Conservation (phyloP, 1,139 yeast genomes). For the Kodamaea sp. region DNA sequence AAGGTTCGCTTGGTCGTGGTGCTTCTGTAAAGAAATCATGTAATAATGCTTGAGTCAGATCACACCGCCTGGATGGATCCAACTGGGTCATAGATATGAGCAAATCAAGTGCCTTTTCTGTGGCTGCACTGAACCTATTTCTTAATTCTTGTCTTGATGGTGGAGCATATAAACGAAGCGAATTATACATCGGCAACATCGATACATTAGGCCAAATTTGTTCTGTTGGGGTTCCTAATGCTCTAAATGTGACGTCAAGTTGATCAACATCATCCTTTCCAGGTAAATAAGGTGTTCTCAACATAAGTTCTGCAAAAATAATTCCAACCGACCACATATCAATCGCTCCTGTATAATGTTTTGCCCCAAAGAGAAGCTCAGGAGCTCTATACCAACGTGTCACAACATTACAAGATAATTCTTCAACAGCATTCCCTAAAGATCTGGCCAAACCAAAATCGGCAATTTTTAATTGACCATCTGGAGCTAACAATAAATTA, state of each 20-base stretch:
- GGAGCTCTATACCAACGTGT: slow-evolving; percentile 98
- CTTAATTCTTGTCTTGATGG: slow-evolving; percentile 82
- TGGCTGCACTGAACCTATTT: slow-evolving; percentile 86
- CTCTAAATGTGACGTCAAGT: slow-evolving; percentile 84
- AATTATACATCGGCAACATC: slow-evolving; percentile 69
- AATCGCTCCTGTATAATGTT: slow-evolving; percentile 81
- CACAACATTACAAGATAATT: slow-evolving; percentile 87
- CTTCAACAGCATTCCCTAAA: slow-evolving; percentile 73
- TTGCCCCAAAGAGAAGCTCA: slow-evolving; percentile 82
- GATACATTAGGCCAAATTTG: slow-evolving; percentile 90
- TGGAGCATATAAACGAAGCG: slow-evolving; percentile 70
- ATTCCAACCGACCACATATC: slow-evolving; percentile 95
- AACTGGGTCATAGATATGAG: slow-evolving; percentile 70
- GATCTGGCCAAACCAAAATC: slow-evolving; percentile 96
- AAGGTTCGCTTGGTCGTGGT: slow-evolving; percentile 77
- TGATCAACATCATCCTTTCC: slow-evolving; percentile 91
- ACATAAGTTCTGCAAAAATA: slow-evolving; percentile 94
- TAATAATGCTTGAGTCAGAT: slow-evolving; percentile 60
- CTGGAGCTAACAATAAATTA: slow-evolving; percentile 76
- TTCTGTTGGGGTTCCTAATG: slow-evolving; percentile 94
- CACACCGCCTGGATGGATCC: slow-evolving; percentile 74
- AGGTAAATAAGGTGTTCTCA: slow-evolving; percentile 90
- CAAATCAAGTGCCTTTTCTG: slow-evolving; percentile 77
- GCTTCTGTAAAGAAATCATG: slow-evolving; percentile 68
- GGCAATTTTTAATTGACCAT: slow-evolving; percentile 85